Conservation (phyloP, 768 basidiomycete genomes). For the Pleurotus tuber-regium region DNA sequence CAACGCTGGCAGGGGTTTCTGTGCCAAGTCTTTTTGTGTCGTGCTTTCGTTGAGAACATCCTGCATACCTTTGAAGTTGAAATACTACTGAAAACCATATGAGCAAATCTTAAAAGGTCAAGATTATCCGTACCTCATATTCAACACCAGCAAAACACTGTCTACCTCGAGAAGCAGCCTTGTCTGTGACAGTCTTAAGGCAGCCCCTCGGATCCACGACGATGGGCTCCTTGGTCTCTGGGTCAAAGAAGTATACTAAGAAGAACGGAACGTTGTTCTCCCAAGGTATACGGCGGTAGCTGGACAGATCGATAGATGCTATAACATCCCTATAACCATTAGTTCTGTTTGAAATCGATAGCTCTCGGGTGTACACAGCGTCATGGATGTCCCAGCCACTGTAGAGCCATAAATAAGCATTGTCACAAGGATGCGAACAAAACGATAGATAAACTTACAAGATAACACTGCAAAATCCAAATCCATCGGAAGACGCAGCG, state of each 20-base stretch:
- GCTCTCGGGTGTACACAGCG: conserved; percentile 75
- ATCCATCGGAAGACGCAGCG: conserved; percentile 75
- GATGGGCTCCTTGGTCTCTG: conserved; percentile 75
- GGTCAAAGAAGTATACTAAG: conserved; percentile 86
- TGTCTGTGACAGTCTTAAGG: conserved; percentile 55
- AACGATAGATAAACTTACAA: conserved; percentile 53
- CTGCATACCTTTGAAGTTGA: conserved; percentile 78
- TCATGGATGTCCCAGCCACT: conserved; percentile 96
- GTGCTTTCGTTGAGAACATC: not conserved
- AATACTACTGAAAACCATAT: conserved; percentile 51
- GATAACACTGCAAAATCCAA: conserved; percentile 92
- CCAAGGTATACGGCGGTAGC: conserved; percentile 89
- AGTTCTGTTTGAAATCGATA: conserved; percentile 84
- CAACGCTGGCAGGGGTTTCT: conserved; percentile 80
- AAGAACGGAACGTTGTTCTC: conserved; percentile 93
- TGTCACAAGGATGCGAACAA: not conserved
- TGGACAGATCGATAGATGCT: conserved; percentile 83
- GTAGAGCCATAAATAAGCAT: too few species aligned
- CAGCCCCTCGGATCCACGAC: conserved; percentile 86
- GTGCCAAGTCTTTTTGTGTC: conserved; percentile 12
- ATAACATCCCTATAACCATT: conserved; percentile 93
- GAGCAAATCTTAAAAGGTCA: conserved; percentile 3
- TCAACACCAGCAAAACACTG: conserved; percentile 86
- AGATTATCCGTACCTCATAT: conserved; percentile 68
- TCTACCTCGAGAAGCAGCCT: conserved; percentile 45